Evolutionary conservation across 148 eudicot genomes (phyloP), one percentile per base, ranked within the genome.

Genomic region (Chenopodium berlandieri): DNA sequence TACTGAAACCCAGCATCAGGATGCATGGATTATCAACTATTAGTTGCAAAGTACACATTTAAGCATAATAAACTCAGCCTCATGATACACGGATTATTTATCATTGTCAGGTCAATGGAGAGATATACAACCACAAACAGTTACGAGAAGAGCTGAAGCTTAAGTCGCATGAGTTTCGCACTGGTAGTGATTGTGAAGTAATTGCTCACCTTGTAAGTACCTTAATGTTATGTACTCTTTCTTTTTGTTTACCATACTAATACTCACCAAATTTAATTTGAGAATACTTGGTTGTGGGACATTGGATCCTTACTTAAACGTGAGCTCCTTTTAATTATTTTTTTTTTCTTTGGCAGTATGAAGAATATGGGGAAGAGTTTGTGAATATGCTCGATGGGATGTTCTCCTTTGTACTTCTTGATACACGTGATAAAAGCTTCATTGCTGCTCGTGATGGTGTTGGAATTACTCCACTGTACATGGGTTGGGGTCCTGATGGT

Each of bases 401-500:
- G 98, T 94, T 94, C 86, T 89, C 97, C 52, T 94, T 94, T 88
- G 97, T 94, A 69, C 94, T 94, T 79, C 95, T 94, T 78, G 98
- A 94, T 88, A 94, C 95, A 46, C 95, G 90, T 81, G 94, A 93
- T 73, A 93, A 91, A 72, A 94, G 92, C 83, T 94, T 85, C 87
- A 94, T 94, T 78, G 98, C 97, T 80, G 97, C 93, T 79, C 91
- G 98, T 76, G 98, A 94, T 89, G 95, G 85, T 81, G 88, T 94
- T 84, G 98, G 98, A 77, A 94, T 94, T 79, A 91, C 95, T 44
- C 98, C 98, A 80, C 89, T 94, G 78, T 94, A 94, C 88, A 84
- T 92, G 86, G 98, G 98, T 25, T 94, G 98, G 98, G 97, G 98
- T 82, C 97, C 93, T 83, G 98, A 94, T 86, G 98, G 98, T 94